A percentile compares a stretch with the other conserved stretches of the same genome.
These are phyloP conservation scores for Torulaspora maleeae DNA, from an alignment of 805 yeast species.

Conservation along the genomic window DNA sequence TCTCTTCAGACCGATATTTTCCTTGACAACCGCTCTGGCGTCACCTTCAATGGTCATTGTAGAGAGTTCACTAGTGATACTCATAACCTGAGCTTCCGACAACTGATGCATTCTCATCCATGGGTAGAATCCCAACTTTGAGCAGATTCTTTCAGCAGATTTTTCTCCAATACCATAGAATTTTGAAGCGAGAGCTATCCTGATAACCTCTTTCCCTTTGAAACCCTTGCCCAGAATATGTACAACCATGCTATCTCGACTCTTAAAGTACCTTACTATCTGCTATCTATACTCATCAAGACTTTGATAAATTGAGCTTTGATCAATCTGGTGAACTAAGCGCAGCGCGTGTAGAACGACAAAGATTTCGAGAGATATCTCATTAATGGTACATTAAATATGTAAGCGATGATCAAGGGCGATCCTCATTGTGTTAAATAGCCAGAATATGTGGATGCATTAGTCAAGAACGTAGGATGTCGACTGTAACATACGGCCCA, in stretches of 20 bases:
- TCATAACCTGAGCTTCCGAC: slow-evolving; percentile 79
- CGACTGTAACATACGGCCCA: slow-evolving; percentile 18
- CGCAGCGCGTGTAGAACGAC: not conserved
- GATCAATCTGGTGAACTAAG: not conserved
- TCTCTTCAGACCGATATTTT: slow-evolving; percentile 74
- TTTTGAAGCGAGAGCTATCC: slow-evolving; percentile 67
- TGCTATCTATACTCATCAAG: not conserved
- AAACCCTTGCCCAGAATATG: slow-evolving; percentile 50
- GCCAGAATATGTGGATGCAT: not conserved
- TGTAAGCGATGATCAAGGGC: not conserved
- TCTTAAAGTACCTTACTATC: not conserved
- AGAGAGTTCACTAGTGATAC: slow-evolving; percentile 81
- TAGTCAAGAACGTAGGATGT: slow-evolving; percentile 5
- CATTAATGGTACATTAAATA: not conserved
- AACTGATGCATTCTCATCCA: slow-evolving; percentile 92
- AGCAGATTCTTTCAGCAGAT: slow-evolving; percentile 71
- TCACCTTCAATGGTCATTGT: slow-evolving; percentile 79
- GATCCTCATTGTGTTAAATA: not conserved
- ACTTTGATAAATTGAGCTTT: not conserved
- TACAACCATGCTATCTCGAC: slow-evolving; percentile 40
- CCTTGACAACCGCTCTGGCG: slow-evolving; percentile 65
- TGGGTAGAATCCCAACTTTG: slow-evolving; percentile 88
- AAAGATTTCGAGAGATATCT: not conserved
- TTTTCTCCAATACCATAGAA: slow-evolving; percentile 82
- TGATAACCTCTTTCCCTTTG: slow-evolving; percentile 39